Evolutionary conservation across 2,329 filamentous ascomycete species (phyloP).

Genomic region (Anthostomella pinea): DNA sequence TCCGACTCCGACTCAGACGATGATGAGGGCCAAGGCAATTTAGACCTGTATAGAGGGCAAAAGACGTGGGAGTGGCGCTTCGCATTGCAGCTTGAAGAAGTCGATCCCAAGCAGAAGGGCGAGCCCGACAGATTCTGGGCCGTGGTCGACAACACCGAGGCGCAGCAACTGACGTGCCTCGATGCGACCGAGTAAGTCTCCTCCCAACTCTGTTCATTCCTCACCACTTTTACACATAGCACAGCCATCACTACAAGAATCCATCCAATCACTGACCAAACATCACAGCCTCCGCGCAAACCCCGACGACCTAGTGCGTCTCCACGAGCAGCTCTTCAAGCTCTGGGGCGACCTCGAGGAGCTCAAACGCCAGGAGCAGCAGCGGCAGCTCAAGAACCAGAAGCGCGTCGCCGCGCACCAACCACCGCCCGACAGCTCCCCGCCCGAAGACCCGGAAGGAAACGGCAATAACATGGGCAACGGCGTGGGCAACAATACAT

Average conservation of each 20-base stretch:
- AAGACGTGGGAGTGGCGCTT: constrained; percentile 80
- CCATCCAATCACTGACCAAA: constrained; percentile 6
- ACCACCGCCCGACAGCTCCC: constrained; percentile 38
- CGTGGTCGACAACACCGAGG: constrained; percentile 59
- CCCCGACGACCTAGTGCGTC: constrained; percentile 40
- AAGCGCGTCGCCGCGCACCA: constrained; percentile 25
- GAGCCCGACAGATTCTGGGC: constrained; percentile 58
- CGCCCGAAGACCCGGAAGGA: constrained; percentile 15
- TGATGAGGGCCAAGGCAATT: constrained; percentile 24
- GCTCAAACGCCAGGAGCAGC: constrained; percentile 45
- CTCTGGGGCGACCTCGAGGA: constrained; percentile 89
- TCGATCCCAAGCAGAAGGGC: constrained; percentile 35
- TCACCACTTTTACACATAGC: neutral
- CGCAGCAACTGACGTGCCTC: constrained; percentile 46
- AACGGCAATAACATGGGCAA: constrained; percentile 5
- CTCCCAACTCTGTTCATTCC: neutral
- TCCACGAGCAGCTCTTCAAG: constrained; percentile 70
- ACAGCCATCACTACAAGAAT: neutral
- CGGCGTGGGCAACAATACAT: too few species aligned
- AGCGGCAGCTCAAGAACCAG: constrained; percentile 23
- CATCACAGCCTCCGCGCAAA: constrained; percentile 55
- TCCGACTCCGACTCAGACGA: constrained; percentile 29
- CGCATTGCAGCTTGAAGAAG: constrained; percentile 73
- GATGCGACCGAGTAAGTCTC: constrained; percentile 43
- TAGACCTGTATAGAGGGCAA: constrained; percentile 23